phyloP scores from a whole-genome alignment of 2,329 filamentous ascomycete species.

The Trichoderma sp. region DNA sequence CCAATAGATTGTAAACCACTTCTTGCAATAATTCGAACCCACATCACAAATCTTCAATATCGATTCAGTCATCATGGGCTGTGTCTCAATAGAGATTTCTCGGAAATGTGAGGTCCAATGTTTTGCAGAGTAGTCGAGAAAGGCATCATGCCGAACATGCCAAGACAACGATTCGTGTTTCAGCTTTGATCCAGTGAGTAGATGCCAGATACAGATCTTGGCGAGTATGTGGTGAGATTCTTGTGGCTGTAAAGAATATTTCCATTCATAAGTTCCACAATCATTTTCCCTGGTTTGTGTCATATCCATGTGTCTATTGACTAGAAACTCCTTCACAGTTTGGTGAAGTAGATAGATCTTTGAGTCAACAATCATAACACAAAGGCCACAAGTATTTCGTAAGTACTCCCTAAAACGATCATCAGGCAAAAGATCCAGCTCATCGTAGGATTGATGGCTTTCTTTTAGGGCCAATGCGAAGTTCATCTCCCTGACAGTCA shows the following conservation, averaged over 20 bases:
- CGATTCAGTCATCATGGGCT: neutral
- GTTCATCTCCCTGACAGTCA: slow-evolving; percentile 27
- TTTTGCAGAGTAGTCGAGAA: neutral
- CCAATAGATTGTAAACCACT: neutral
- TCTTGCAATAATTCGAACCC: neutral
- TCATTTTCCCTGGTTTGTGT: neutral
- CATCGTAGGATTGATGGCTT: slow-evolving; percentile 10
- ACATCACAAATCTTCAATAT: neutral
- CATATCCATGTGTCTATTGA: slow-evolving; percentile 2
- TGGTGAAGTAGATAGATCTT: slow-evolving; percentile 27
- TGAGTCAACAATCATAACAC: slow-evolving; percentile 24
- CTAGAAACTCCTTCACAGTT: slow-evolving; percentile 26
- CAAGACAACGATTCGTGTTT: neutral
- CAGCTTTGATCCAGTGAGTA: neutral
- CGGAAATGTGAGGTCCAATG: neutral
- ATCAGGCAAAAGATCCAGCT: slow-evolving; percentile 15
- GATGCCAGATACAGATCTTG: slow-evolving; percentile 19
- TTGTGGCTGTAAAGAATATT: slow-evolving; percentile 16
- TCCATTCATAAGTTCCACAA: slow-evolving; percentile 16
- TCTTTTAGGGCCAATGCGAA: slow-evolving; percentile 22
- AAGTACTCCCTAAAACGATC: slow-evolving; percentile 20
- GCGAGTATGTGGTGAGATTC: slow-evolving; percentile 21
- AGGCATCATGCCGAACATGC: neutral
- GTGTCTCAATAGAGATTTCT: neutral
- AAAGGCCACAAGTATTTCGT: slow-evolving; percentile 32